Evolutionary conservation across 257 asterid species (phyloP), one percentile per base, ranked within the genome.

Genomic region (Solanum corneliomulleri): DNA sequence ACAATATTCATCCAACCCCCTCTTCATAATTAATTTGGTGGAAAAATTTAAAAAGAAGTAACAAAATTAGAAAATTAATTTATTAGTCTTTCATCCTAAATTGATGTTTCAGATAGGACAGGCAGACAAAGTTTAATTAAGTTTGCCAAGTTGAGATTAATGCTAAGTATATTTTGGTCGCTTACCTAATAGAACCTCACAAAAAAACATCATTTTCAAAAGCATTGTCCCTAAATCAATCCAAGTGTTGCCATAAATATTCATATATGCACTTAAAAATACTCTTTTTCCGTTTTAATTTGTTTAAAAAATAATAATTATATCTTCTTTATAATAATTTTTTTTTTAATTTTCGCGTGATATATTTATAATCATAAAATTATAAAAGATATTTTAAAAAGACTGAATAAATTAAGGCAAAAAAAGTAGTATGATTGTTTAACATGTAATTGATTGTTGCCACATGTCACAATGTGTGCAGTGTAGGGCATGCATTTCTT

Each of bases 131-230:
- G 16, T 47, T 81, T 29, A 29, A 29, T 47, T 3, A 27, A 45
- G 66, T 45, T 77, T 80, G 66, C 15, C 66, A 45, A 45, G 42
- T 27, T 27, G 42, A 78, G 66, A 16, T 20, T 27, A 80, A 29
- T 27, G 27, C 11, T 27, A 66, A 56, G 87, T 75, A 75, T 56
- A 84, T 78, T 90, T 90, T 69, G 93, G 87, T 91, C 42, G 89
- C 88, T 90, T 86, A 90, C 89, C 87, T 16, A 70, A 90, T 18
- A 69, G 83, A 82, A 87, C 88, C 89, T 49, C 69, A 82, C 47
- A 83, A 44, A 88, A 52, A 7, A 68, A 56, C 80, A 68, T 56
- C 39, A 29, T 75, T 45, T 71, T 35, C 39, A 18, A 56, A 27
- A 13, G 47, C 44, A 49, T 42, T 89, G 87, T 27, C 85, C 12